These are phyloP conservation scores for Luffa acutangula DNA, from an alignment of 306 rosid species.

Conservation along the genomic window DNA sequence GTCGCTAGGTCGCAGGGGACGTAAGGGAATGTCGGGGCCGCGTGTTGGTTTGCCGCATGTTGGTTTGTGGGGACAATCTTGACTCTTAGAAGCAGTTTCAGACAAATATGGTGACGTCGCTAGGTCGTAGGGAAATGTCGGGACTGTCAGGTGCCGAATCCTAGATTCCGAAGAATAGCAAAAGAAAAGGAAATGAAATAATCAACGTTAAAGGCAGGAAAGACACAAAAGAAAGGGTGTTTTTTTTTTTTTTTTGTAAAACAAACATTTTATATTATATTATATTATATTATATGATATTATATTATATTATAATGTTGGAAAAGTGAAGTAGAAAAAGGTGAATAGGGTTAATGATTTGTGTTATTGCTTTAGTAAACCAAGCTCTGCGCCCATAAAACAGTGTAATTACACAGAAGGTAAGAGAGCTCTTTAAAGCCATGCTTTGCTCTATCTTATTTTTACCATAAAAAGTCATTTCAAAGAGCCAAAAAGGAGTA, in stretches of 20 bases:
- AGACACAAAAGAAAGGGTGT: not conserved
- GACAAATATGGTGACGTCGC: no score
- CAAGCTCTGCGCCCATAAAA: constrained; percentile 29
- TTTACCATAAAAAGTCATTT: not conserved
- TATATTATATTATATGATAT: not conserved
- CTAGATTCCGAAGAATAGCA: no score
- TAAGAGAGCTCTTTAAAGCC: constrained; percentile 11
- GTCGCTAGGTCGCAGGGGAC: no score
- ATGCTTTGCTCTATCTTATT: constrained; percentile 12
- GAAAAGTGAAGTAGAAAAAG: constrained; percentile 34
- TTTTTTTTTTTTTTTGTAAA: not conserved
- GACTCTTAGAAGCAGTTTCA: no score
- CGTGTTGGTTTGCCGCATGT: no score
- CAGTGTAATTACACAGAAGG: constrained; percentile 33
- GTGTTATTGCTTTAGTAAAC: constrained; percentile 38
- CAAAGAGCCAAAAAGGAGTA: not conserved
- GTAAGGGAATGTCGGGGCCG: no score
- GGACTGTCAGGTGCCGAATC: no score
- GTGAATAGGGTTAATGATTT: constrained; percentile 39
- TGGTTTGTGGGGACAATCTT: no score
- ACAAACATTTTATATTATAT: not conserved
- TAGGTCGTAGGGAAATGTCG: no score
- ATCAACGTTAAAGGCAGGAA: no score
- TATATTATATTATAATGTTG: constrained; percentile 3
- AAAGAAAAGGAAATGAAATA: no score